These are phyloP conservation scores for Candolleomyces aberdarensis DNA, from an alignment of 768 basidiomycete genomes.

Conservation along the genomic window DNA sequence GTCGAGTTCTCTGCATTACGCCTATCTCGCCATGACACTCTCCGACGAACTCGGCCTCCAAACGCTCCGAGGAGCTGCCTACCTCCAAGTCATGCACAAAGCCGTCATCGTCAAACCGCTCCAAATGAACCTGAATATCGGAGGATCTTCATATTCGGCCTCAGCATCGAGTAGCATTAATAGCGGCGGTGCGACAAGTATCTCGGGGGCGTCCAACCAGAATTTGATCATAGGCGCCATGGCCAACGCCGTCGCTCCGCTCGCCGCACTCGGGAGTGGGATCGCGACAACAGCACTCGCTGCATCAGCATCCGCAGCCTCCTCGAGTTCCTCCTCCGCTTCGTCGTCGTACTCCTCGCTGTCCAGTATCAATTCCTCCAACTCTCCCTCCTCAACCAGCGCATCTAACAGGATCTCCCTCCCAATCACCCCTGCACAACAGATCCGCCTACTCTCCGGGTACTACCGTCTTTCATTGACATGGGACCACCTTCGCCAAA, in stretches of 20 bases:
- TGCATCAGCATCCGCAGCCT: constrained; percentile 27
- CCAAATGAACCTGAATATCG: constrained; percentile 25
- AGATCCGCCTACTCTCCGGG: constrained; percentile 63
- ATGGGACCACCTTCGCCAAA: constrained; percentile 62
- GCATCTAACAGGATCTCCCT: constrained; percentile 25
- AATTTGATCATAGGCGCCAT: neutral
- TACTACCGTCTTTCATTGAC: constrained; percentile 63
- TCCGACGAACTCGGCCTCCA: constrained; percentile 68
- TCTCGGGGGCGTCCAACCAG: neutral
- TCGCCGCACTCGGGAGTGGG: neutral
- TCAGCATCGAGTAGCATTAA: neutral
- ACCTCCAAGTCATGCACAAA: constrained; percentile 73
- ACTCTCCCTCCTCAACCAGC: neutral
- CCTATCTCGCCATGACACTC: constrained; percentile 70
- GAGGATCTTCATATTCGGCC: constrained; percentile 14
- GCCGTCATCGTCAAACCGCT: constrained; percentile 41
- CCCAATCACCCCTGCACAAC: constrained; percentile 55
- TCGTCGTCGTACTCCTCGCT: neutral
- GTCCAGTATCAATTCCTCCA: neutral
- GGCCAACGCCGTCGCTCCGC: constrained; percentile 9
- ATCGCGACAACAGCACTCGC: neutral
- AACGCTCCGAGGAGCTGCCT: constrained; percentile 59
- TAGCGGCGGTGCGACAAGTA: neutral
- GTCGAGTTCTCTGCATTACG: constrained; percentile 59
- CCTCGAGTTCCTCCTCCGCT: neutral